Base-by-base conservation (phyloP, 139 green algal species). In the Chlamydomonas incerta region DNA sequence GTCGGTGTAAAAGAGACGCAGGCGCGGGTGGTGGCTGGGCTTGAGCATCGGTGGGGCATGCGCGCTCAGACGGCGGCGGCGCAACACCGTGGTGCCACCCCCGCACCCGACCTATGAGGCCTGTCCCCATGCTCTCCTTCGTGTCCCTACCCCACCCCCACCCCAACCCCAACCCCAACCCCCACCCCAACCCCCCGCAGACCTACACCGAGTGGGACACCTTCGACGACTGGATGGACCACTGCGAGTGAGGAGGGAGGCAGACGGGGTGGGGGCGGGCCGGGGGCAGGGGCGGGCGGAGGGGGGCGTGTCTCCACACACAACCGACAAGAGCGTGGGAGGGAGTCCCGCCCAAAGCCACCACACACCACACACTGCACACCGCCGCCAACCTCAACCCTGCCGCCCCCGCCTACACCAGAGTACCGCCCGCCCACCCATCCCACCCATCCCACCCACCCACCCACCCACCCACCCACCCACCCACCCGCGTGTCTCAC, bases 191-290 rank as follows among this genome's bases (percentile, higher is more conserved):
- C n/a, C 57, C 21, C 57, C 6, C 20, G 57, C 57, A 63, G 34
- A 50, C 41, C 41, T 83, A 83, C 77, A 52, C 26, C 46, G 77
- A 83, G 37, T 83, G 77, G 77, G 77, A 74, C 17, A 67, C 63
- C n/a, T 67, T 66, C 21, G 17, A n/a, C 5, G 77, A 74, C 41
- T 52, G 52, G 24, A 14, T 52, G 15, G 63, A 83, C 63, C 77
- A 83, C 65, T 34, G 33, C 63, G 28, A 60, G 77, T 83, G 31
- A 47, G 5, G 31, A 5, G 3, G 8, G 6, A 5, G 4, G 70
- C 1, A 8, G 31, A 34, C 3, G 17, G 8, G 24, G 3, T 1
- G 37, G 15, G 18, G 41, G 3, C 0, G 21, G 41, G 23, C 0
- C 3, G 68, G 15, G 23, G 9, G 41, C 35, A 35, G 68, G 34